Conservation (phyloP, 257 asterid species). For the Hygrophila difformis region DNA sequence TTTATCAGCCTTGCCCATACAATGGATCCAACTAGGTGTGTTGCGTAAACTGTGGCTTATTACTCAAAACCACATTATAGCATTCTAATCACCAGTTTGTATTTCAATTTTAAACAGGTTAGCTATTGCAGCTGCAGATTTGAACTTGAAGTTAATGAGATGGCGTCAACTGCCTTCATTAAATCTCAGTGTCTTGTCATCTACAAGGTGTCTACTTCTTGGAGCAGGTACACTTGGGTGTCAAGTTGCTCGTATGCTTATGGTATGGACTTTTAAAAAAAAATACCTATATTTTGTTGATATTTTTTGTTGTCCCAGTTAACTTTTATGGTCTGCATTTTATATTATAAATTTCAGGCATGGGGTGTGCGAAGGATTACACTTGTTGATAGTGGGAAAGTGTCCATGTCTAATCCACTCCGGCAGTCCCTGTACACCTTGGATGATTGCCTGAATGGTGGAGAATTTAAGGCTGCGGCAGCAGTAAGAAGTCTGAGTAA, state of each 20-base stretch:
- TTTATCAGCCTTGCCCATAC: constrained; percentile 76
- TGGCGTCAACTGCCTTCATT: constrained; percentile 94
- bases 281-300: neutral
- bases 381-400: constrained; percentile 81
- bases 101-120: constrained; percentile 39
- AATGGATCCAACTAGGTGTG: constrained; percentile 90
- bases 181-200: constrained; percentile 53
- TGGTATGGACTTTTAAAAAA: constrained; percentile 69
- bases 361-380: constrained; percentile 96
- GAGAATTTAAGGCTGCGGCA: constrained; percentile 76
- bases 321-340: no score
- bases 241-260: constrained; percentile 95
- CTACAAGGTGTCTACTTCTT: constrained; percentile 70
- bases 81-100: constrained; percentile 14
- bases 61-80: constrained; percentile 9
- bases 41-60: constrained; percentile 5
- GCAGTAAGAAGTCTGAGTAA: constrained; percentile 70
- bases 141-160: constrained; percentile 92
- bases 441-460: constrained; percentile 89
- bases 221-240: constrained; percentile 99
- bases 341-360: constrained; percentile 38
- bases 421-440: constrained; percentile 85
- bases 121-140: constrained; percentile 88
- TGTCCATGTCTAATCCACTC: constrained; percentile 90
- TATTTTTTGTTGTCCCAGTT: constrained; percentile 1